Percentiles rank a stretch among this genome's conserved stretches.
Evolutionary conservation across 352 stramenopile genomes (phyloP).

Genomic region (Aphanomyces cochlioides): DNA sequence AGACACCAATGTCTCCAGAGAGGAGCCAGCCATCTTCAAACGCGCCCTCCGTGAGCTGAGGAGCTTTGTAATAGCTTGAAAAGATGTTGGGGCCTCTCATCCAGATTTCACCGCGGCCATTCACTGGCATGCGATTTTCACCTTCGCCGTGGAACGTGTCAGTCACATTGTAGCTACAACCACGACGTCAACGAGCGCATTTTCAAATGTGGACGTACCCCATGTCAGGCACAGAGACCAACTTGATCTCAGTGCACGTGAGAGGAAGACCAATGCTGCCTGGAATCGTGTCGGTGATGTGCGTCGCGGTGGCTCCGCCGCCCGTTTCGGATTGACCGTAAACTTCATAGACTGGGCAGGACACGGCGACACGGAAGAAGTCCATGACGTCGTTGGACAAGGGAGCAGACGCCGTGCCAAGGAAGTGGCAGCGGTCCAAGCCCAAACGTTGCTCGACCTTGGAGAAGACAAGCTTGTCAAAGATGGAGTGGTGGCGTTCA

Average conservation of each 20-base stretch:
- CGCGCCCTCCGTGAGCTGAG: constrained; percentile 86
- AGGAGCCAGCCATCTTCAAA: constrained; percentile 96
- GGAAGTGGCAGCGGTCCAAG: constrained; percentile 65
- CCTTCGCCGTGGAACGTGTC: constrained; percentile 38
- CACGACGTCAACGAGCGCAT: neutral
- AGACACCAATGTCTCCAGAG: constrained; percentile 94
- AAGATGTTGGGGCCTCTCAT: constrained; percentile 85
- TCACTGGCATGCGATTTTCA: constrained; percentile 10
- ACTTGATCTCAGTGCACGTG: constrained; percentile 81
- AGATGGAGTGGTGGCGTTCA: constrained; percentile 78
- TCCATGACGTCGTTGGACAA: constrained; percentile 90
- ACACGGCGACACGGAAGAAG: constrained; percentile 92
- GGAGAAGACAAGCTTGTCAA: constrained; percentile 94
- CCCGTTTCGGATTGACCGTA: constrained; percentile 93
- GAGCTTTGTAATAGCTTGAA: constrained; percentile 89
- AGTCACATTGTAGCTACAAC: constrained; percentile 25
- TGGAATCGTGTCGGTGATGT: constrained; percentile 38
- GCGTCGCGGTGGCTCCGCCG: constrained; percentile 43
- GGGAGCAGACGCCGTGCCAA: constrained; percentile 92
- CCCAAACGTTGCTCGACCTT: constrained; percentile 76
- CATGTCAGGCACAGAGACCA: constrained; percentile 96
- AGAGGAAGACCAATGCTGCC: constrained; percentile 91
- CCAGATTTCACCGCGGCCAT: constrained; percentile 28
- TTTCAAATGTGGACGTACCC: constrained; percentile 74
- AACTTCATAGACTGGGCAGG: constrained; percentile 87